Evolutionary conservation across 2,329 filamentous ascomycete genomes (phyloP).

Genomic region (Sodiomyces alkalinus): DNA sequence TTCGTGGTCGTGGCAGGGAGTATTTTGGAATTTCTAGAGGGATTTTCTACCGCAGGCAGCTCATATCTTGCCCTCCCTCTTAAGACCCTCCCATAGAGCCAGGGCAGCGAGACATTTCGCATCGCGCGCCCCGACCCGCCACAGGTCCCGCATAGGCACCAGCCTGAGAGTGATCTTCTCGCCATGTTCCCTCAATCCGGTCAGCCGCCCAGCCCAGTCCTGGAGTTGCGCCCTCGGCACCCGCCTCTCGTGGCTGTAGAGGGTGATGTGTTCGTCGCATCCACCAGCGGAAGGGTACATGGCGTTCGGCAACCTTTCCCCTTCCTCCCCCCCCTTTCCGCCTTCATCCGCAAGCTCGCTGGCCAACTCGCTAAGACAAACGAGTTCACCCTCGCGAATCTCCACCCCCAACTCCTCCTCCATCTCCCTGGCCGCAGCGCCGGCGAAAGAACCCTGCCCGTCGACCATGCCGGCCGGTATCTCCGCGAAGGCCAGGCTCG

Average conservation of each 20-base stretch:
- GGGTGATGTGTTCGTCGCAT: constrained; percentile 44
- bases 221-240: constrained; percentile 32
- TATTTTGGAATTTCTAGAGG: no score
- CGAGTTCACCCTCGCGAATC: constrained; percentile 31
- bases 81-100: constrained; percentile 42
- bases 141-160: constrained; percentile 39
- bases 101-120: constrained; percentile 44
- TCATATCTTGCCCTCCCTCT: constrained; percentile 27
- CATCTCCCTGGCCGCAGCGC: constrained; percentile 44
- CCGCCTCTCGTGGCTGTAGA: constrained; percentile 40
- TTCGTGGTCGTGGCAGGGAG: no score
- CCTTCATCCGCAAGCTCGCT: constrained; percentile 10
- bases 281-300: constrained; percentile 44
- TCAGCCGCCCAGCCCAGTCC: constrained; percentile 41
- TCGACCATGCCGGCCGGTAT: constrained; percentile 46
- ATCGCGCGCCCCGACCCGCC: constrained; percentile 41
- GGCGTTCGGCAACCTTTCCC: constrained; percentile 27
- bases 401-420: constrained; percentile 42
- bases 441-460: constrained; percentile 35
- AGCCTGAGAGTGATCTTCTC: constrained; percentile 49
- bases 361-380: constrained; percentile 36
- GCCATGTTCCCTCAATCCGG: constrained; percentile 39
- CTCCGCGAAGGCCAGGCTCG: constrained; percentile 38
- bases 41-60: no score
- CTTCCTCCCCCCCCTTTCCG: neutral